Evolutionary conservation across 306 rosid genomes (phyloP).

Genomic region (Clitoria ternatea): DNA sequence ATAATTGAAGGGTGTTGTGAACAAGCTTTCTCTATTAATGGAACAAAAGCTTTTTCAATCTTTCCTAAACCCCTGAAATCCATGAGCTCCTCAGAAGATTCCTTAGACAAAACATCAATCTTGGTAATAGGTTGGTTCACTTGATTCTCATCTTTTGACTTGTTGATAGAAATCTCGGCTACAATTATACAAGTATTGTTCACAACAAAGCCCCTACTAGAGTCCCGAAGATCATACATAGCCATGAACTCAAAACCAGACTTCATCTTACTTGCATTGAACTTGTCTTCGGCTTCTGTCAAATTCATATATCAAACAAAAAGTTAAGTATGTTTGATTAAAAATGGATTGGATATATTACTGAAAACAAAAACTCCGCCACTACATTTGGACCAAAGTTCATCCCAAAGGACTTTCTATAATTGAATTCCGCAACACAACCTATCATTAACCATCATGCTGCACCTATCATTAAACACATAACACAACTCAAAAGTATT

Average conservation of each 20-base stretch:
- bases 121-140: background rate
- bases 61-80: background rate
- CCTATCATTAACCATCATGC: too few species aligned
- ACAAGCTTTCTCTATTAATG: constrained; percentile 9
- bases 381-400: too few species aligned
- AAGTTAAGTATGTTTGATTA: background rate
- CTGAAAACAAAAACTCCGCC: too few species aligned
- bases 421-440: too few species aligned
- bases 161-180: constrained; percentile 46
- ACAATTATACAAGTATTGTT: constrained; percentile 51
- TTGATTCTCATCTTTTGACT: background rate
- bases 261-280: constrained; percentile 43
- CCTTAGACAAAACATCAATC: background rate
- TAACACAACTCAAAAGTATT: too few species aligned
- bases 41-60: constrained; percentile 4
- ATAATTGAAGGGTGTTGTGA: background rate
- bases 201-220: constrained; percentile 48
- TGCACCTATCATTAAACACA: too few species aligned
- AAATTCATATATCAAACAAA: constrained; percentile 26
- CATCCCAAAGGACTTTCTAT: too few species aligned
- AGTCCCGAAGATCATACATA: constrained; percentile 51
- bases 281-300: constrained; percentile 44
- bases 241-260: too few species aligned
- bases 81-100: background rate
- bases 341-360: too few species aligned